A percentile compares a stretch with the other conserved stretches of the same genome.
These are phyloP conservation scores for Camellia lanceoleosa DNA, from an alignment of 148 eudicot species.

Conservation along the genomic window DNA sequence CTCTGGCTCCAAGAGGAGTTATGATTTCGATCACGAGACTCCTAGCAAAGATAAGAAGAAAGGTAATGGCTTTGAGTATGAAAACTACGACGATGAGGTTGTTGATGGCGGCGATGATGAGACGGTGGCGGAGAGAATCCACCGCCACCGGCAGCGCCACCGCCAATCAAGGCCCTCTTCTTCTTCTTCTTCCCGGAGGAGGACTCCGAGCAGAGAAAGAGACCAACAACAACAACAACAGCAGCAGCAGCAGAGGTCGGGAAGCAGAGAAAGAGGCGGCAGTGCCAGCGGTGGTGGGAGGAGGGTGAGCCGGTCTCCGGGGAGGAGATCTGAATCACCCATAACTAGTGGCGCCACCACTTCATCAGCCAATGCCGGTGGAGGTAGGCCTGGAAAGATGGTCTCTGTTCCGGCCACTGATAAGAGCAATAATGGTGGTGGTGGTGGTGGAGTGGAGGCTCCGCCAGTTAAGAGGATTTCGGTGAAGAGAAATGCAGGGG, in stretches of 20 bases:
- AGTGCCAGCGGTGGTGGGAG: slow-evolving; percentile 47
- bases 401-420: slow-evolving; percentile 92
- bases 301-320: slow-evolving; percentile 86
- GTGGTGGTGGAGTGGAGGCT: slow-evolving; percentile 11
- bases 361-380: slow-evolving; percentile 18
- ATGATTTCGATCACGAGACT: slow-evolving; percentile 70
- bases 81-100: neutral
- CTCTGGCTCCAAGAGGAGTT: slow-evolving; percentile 87
- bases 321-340: slow-evolving; percentile 78
- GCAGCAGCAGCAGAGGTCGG: slow-evolving; percentile 39
- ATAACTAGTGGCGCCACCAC: slow-evolving; percentile 15
- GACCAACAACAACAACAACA: slow-evolving; percentile 34
- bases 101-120: slow-evolving; percentile 25
- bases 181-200: slow-evolving; percentile 44
- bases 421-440: slow-evolving; percentile 42
- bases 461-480: slow-evolving; percentile 56
- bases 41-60: slow-evolving; percentile 27
- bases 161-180: slow-evolving; percentile 49
- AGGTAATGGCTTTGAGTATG: slow-evolving; percentile 18
- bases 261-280: slow-evolving; percentile 51
- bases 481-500: slow-evolving; percentile 75
- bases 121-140: slow-evolving; percentile 29
- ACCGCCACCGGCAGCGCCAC: slow-evolving; percentile 26
- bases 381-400: slow-evolving; percentile 68
- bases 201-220: slow-evolving; percentile 79